These are phyloP conservation scores for Rhazya stricta DNA, from an alignment of 257 asterid genomes.

Conservation along the genomic window DNA sequence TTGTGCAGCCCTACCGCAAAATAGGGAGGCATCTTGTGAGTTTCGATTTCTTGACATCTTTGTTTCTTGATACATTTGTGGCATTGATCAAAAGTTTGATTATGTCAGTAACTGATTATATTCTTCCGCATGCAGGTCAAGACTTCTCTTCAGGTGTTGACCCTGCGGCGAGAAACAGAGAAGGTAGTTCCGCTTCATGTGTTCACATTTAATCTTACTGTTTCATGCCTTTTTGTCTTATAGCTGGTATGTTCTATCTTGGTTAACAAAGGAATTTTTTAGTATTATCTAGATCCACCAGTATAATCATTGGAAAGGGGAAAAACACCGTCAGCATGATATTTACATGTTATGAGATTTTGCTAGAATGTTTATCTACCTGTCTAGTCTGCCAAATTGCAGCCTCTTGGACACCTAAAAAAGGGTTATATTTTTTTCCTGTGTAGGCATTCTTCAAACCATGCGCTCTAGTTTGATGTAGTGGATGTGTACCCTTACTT, in stretches of 20 bases:
- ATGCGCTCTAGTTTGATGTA: background rate
- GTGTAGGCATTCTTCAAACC: background rate
- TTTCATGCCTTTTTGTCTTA: background rate
- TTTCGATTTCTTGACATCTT: constrained; percentile 1
- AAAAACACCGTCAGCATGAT: background rate
- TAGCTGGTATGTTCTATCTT: background rate
- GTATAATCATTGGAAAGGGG: background rate
- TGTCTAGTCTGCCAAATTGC: background rate
- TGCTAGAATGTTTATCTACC: background rate
- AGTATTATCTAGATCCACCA: background rate
- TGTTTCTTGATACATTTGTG: background rate
- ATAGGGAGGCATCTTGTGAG: constrained; percentile 69
- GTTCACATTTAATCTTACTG: background rate
- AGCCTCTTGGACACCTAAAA: background rate
- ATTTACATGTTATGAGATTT: background rate
- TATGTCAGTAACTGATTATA: background rate
- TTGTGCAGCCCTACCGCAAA: constrained; percentile 93
- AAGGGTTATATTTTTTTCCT: background rate
- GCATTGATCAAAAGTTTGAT: background rate
- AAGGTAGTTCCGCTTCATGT: constrained; percentile 38
- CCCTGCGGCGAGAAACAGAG: constrained; percentile 74
- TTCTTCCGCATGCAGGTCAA: constrained; percentile 54
- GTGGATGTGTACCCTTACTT: background rate
- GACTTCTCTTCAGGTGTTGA: constrained; percentile 88
- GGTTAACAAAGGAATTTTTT: no score